Conservation (phyloP, 2,329 filamentous ascomycete genomes). For the Diaporthe batatas region DNA sequence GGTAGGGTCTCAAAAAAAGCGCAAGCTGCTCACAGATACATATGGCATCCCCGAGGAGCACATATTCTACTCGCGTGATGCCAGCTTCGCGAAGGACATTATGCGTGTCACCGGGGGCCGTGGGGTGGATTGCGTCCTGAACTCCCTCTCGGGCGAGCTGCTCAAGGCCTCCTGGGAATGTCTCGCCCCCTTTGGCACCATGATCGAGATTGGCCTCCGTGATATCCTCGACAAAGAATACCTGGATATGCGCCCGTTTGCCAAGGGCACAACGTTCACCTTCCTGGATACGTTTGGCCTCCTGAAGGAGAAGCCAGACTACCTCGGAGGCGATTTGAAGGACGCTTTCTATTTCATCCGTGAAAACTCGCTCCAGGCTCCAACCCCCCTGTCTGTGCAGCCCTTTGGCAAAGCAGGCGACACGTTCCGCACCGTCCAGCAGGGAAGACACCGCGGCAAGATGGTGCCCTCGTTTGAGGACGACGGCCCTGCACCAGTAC, state of each 20-base stretch:
- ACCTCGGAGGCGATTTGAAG: neutral
- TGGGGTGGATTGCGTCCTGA: constrained; percentile 45
- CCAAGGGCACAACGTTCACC: constrained; percentile 28
- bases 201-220: constrained; percentile 49
- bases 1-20: constrained; percentile 48
- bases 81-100: constrained; percentile 45
- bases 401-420: constrained; percentile 41
- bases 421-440: constrained; percentile 55
- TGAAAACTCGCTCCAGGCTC: constrained; percentile 40
- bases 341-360: constrained; percentile 7
- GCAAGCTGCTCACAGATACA: constrained; percentile 46
- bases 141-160: constrained; percentile 44
- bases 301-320: neutral
- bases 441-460: constrained; percentile 14
- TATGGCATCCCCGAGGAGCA: constrained; percentile 48
- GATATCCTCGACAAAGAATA: constrained; percentile 42
- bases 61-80: constrained; percentile 49
- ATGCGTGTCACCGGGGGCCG: constrained; percentile 43
- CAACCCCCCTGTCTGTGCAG: constrained; percentile 42
- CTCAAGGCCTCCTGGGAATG: constrained; percentile 43
- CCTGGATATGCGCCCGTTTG: constrained; percentile 46
- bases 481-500: constrained; percentile 19
- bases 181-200: constrained; percentile 6
- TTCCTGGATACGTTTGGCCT: constrained; percentile 3
- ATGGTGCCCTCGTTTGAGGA: constrained; percentile 6